phyloP scores from a whole-genome alignment of 2,329 filamentous ascomycete species.

The Cryphonectria parasitica region DNA sequence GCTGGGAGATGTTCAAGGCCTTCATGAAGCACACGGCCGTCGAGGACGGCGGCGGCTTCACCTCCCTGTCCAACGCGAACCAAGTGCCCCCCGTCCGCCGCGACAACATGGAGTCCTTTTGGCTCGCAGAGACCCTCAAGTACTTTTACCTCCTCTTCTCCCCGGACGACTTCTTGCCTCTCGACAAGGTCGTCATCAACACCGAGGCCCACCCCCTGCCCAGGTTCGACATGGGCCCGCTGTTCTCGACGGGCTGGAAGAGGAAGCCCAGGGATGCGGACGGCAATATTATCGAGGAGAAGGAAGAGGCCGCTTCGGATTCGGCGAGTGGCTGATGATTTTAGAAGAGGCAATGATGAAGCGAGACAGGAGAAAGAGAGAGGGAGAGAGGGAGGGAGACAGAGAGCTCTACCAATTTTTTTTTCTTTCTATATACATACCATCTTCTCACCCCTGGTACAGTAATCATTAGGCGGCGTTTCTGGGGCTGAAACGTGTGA shows the following conservation, averaged over 20 bases:
- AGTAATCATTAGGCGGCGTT: not conserved
- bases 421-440: not conserved
- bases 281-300: slow-evolving; percentile 42
- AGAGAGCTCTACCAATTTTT: no score
- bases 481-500: not conserved
- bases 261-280: slow-evolving; percentile 63
- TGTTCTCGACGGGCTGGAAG: slow-evolving; percentile 82
- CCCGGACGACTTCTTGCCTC: slow-evolving; percentile 76
- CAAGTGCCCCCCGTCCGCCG: slow-evolving; percentile 67
- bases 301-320: not conserved
- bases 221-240: slow-evolving; percentile 76
- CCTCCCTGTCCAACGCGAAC: slow-evolving; percentile 77
- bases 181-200: slow-evolving; percentile 90
- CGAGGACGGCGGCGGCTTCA: slow-evolving; percentile 77
- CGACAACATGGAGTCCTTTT: slow-evolving; percentile 99
- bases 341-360: not conserved
- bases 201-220: slow-evolving; percentile 94
- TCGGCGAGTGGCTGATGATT: not conserved
- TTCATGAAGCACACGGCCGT: slow-evolving; percentile 88
- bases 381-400: not conserved
- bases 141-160: slow-evolving; percentile 97
- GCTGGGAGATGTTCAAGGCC: slow-evolving; percentile 96
- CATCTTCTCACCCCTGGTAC: not conserved
- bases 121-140: slow-evolving; percentile 97
- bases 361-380: not conserved